A percentile compares a stretch with the other conserved stretches of the same genome.
These are phyloP conservation scores for Haplosporangium sp. DNA, from an alignment of 371 early-diverging fungal species.

Conservation along the genomic window DNA sequence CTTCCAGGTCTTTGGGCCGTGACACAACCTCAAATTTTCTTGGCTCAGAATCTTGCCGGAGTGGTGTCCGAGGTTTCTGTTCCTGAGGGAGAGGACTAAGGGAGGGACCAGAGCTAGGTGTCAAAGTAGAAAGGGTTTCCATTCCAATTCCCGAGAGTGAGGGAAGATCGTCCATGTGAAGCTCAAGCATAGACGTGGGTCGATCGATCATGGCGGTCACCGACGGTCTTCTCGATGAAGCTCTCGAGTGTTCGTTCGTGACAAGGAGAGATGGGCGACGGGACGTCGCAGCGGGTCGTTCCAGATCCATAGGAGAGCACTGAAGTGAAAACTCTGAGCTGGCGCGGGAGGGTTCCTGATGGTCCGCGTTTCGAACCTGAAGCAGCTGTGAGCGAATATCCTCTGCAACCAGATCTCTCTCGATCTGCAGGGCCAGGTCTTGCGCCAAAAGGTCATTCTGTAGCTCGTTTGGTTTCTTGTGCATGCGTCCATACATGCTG, in stretches of 20 bases:
- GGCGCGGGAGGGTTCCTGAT: slow-evolving; percentile 28
- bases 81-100: background rate
- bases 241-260: background rate
- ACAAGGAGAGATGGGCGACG: slow-evolving; percentile 4
- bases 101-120: background rate
- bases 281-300: slow-evolving; percentile 1
- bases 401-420: slow-evolving; percentile 18
- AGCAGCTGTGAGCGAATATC: slow-evolving; percentile 21
- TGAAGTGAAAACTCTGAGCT: slow-evolving; percentile 41
- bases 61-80: background rate
- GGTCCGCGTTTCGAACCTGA: slow-evolving; percentile 18
- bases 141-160: background rate
- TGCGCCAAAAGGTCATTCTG: slow-evolving; percentile 23
- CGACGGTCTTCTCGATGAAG: slow-evolving; percentile 1
- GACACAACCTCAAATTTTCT: slow-evolving; percentile 30
- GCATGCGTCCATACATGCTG: slow-evolving; percentile 15
- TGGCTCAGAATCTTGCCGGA: background rate
- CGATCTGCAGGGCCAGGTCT: slow-evolving; percentile 22
- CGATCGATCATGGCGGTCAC: background rate
- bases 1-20: slow-evolving; percentile 32
- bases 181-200: slow-evolving; percentile 19
- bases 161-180: slow-evolving; percentile 5
- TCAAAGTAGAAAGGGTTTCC: background rate
- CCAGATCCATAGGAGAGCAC: slow-evolving; percentile 40
- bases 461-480: slow-evolving; percentile 11